Evolutionary conservation across 2,329 filamentous ascomycete genomes (phyloP).

Genomic region (Diaporthe capsici): DNA sequence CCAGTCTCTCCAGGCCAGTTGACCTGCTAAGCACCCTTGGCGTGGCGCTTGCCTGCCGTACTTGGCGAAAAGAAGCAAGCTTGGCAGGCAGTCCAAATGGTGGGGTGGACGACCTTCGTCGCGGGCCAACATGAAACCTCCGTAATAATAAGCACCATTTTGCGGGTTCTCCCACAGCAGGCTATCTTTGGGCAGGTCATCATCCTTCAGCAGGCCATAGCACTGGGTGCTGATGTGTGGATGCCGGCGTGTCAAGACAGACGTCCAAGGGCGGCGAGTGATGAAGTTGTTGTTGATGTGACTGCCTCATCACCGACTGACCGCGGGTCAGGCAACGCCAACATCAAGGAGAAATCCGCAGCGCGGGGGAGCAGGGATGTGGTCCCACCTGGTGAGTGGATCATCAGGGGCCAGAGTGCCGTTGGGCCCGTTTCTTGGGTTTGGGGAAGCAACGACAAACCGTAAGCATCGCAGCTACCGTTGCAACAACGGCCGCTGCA

Average conservation of each 20-base stretch:
- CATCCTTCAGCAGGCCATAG: background rate
- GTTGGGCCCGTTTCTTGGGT: conserved; percentile 18
- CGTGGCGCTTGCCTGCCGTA: conserved; percentile 21
- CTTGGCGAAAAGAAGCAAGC: conserved; percentile 27
- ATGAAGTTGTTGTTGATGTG: background rate
- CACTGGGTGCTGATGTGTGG: background rate
- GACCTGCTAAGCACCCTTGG: conserved; percentile 17
- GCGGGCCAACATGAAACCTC: background rate
- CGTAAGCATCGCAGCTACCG: background rate
- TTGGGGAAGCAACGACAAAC: conserved; percentile 23
- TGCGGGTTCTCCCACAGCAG: background rate
- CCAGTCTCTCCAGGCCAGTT: background rate
- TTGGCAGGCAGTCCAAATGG: conserved; percentile 21
- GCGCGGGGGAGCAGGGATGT: conserved; percentile 9
- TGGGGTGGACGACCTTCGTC: background rate
- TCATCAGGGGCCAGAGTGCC: conserved; percentile 19
- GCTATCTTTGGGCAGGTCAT: background rate
- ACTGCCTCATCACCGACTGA: background rate
- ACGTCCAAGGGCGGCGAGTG: background rate
- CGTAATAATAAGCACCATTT: background rate
- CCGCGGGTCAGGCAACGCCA: background rate
- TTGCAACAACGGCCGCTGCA: conserved; percentile 5
- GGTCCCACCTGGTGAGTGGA: conserved; percentile 15
- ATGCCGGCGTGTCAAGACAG: background rate
- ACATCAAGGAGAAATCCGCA: background rate